These are phyloP conservation scores for Wallacemonas sp. DNA, from an alignment of 208 protist species.

Conservation along the genomic window DNA sequence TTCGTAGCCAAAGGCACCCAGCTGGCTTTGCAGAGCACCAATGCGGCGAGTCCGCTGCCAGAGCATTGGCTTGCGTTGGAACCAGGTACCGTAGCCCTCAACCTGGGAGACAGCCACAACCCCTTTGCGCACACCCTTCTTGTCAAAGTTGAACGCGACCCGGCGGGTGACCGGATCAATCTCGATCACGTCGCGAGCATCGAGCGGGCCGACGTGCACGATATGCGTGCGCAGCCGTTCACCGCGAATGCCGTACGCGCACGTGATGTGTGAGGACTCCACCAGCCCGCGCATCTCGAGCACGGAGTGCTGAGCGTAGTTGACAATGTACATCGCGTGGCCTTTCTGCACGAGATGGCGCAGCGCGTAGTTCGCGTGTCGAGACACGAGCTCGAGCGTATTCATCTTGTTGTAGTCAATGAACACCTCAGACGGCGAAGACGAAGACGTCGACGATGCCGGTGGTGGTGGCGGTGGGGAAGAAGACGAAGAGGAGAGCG, in stretches of 20 bases:
- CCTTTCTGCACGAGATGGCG: conserved; percentile 87
- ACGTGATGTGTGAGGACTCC: conserved; percentile 84
- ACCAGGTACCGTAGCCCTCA: conserved; percentile 85
- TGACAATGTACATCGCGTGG: conserved; percentile 81
- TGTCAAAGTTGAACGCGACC: conserved; percentile 55
- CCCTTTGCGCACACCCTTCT: conserved; percentile 47
- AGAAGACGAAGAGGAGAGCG: not conserved
- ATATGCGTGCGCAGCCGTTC: conserved; percentile 84
- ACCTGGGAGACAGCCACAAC: conserved; percentile 81
- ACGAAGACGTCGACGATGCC: not conserved
- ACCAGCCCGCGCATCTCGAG: conserved; percentile 71
- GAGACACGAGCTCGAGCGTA: conserved; percentile 66
- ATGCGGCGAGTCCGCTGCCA: conserved; percentile 85
- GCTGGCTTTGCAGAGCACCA: conserved; percentile 75
- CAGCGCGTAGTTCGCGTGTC: conserved; percentile 80
- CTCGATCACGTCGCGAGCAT: conserved; percentile 65
- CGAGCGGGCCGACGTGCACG: conserved; percentile 72
- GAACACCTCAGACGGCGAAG: conserved; percentile 26
- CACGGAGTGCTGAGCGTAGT: conserved; percentile 75
- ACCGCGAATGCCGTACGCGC: conserved; percentile 67
- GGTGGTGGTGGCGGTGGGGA: not conserved
- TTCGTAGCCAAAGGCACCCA: conserved; percentile 75
- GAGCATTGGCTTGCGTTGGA: conserved; percentile 88
- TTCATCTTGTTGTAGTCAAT: conserved; percentile 84
- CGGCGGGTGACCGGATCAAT: conserved; percentile 26